Percentiles rank a stretch among this genome's conserved stretches.
These are phyloP conservation scores for Boletus rubroflammeus DNA, from an alignment of 768 basidiomycete genomes.

Conservation along the genomic window DNA sequence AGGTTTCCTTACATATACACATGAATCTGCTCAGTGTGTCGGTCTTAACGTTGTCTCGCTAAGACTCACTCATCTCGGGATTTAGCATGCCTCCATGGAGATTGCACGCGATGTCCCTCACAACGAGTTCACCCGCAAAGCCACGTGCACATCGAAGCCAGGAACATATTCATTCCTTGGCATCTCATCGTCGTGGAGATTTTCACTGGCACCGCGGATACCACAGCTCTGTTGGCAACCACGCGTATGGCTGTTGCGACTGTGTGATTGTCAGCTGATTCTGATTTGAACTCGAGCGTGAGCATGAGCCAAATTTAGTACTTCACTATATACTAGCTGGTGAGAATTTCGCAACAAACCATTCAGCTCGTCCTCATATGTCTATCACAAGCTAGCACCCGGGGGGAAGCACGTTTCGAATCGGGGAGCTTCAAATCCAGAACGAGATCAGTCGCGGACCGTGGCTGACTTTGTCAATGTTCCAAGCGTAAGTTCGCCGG, in stretches of 20 bases:
- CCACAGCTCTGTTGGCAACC: too few relatives aligned
- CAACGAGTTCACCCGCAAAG: background rate
- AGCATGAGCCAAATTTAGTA: background rate
- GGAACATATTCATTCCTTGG: background rate
- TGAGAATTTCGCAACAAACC: background rate
- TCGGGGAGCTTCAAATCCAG: background rate
- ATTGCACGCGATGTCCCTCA: background rate
- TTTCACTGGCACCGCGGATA: background rate
- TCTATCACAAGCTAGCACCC: background rate
- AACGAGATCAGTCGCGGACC: background rate
- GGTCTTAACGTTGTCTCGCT: background rate
- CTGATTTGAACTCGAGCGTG: background rate
- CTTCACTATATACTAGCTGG: background rate
- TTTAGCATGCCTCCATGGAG: background rate
- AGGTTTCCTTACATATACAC: background rate
- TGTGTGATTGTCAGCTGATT: too few relatives aligned
- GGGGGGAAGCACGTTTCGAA: background rate
- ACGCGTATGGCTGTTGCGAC: too few relatives aligned
- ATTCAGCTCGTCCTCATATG: background rate
- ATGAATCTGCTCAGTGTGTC: background rate
- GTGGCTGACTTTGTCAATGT: background rate
- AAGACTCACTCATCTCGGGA: background rate
- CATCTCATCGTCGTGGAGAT: background rate
- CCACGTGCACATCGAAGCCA: background rate
- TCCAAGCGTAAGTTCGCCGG: background rate